These are phyloP conservation scores for Fraxinus anomala DNA, from an alignment of 257 asterid genomes.

Conservation along the genomic window DNA sequence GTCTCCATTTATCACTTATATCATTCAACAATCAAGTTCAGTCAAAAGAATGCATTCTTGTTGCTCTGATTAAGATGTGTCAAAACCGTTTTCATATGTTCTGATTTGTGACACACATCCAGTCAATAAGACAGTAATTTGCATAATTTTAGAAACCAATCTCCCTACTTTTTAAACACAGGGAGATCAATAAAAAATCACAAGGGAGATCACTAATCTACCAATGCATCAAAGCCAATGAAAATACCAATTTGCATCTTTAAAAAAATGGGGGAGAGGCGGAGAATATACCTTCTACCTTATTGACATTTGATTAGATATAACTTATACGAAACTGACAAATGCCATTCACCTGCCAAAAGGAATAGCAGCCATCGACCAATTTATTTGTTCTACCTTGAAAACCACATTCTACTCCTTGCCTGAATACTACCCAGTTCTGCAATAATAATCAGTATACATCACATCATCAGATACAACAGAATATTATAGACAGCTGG, in stretches of 20 bases:
- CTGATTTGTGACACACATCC: background rate
- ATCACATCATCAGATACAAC: constrained; percentile 6
- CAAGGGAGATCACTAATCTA: no score
- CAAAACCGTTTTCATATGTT: no score
- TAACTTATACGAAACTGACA: constrained; percentile 7
- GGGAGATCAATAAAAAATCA: background rate
- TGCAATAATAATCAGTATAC: constrained; percentile 39
- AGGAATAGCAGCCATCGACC: constrained; percentile 99
- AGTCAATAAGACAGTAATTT: background rate
- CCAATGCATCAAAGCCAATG: no score
- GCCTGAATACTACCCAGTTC: constrained; percentile 95
- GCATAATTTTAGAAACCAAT: background rate
- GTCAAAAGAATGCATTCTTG: background rate
- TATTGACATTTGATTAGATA: background rate
- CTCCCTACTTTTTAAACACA: background rate
- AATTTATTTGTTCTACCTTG: constrained; percentile 98
- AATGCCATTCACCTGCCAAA: constrained; percentile 81
- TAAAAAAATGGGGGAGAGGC: background rate
- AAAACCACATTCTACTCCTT: constrained; percentile 96
- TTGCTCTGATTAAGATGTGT: background rate
- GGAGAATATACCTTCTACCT: background rate
- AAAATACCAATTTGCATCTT: no score
- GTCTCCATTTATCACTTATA: background rate
- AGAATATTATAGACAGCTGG: background rate
- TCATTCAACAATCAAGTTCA: background rate